Base-by-base conservation (phyloP, 2,329 filamentous ascomycete species). In the Dactylellina drechsleri region DNA sequence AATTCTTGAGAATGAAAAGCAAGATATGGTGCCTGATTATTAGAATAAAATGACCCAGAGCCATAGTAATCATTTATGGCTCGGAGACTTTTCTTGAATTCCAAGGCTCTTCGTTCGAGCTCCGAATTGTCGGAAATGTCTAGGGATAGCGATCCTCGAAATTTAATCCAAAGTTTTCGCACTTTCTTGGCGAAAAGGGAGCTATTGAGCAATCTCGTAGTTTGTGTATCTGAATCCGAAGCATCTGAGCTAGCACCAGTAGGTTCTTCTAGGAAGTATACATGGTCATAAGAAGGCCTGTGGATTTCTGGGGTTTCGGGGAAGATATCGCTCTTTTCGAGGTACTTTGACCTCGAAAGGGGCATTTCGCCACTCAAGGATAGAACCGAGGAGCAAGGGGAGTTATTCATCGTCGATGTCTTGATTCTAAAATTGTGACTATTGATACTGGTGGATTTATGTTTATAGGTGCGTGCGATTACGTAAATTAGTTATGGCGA, bases 281-380 rank as follows among this genome's bases (percentile, higher is more conserved):
- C 26, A 4, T 57, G n/a, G 0, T 57, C 40, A 12, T 28, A 12
- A 10, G 64, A 45, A 15, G 4, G 4, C 18, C 12, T 12, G 18
- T 0, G 10, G 23, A 28, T 15, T 23, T 28, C n/a, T 2, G 10
- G 13, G 5, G 47, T 36, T 2, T 52, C 53, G 5, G n/a, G 8
- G 36, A 75, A 75, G 13, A 67, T 56, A 10, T 75, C 64, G 3
- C 45, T 66, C 40, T 60, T 68, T 15, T 68, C 45, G 13, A 53
- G 53, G 16, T 75, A 75, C 16, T 52, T 16, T 10, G 61, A 66
- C 12, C 57, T 62, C 2, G 40, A n/a, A 15, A 67, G n/a, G 2
- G 64, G 64, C 57, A 68, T 58, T 8, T 4, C 18, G 18, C 54
- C 58, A 18, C 53, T 54, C 7, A 75, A 45, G 2, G 71, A 75